Conservation (phyloP, 1,284 basidiomycete genomes). For the Baeospora myosura region DNA sequence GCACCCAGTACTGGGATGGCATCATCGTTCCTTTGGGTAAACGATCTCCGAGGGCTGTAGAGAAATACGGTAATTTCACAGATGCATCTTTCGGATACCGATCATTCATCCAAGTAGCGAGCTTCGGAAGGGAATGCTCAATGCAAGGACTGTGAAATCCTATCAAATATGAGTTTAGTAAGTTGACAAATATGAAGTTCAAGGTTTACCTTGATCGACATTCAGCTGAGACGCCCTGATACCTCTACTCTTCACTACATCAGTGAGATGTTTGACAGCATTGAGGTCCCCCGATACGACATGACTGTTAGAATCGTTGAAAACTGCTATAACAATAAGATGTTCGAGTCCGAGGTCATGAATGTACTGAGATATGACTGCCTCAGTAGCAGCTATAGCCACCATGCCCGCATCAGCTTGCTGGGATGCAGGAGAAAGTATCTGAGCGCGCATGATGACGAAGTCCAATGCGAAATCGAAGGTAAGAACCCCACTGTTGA, state of each 20-base stretch:
- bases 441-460: conserved; percentile 24
- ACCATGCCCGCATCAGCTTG: conserved; percentile 24
- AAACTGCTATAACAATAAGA: conserved; percentile 24
- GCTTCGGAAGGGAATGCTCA: conserved; percentile 18
- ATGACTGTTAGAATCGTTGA: conserved; percentile 22
- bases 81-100: conserved; percentile 14
- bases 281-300: conserved; percentile 27
- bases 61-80: conserved; percentile 23
- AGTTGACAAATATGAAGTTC: background rate
- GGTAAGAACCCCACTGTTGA: conserved; percentile 21
- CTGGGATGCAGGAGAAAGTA: conserved; percentile 21
- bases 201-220: conserved; percentile 24
- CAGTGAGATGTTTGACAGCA: conserved; percentile 21
- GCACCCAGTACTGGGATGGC: conserved; percentile 26
- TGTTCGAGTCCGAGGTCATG: conserved; percentile 17
- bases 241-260: conserved; percentile 22
- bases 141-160: conserved; percentile 30
- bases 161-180: conserved; percentile 8
- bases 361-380: conserved; percentile 17
- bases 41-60: conserved; percentile 22
- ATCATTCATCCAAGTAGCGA: conserved; percentile 22
- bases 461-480: conserved; percentile 25
- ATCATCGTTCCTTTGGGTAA: conserved; percentile 17
- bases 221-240: conserved; percentile 15
- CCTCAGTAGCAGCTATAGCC: conserved; percentile 21